Evolutionary conservation across 345 rosid species (phyloP).

Genomic region (Lenwebbia sp.): DNA sequence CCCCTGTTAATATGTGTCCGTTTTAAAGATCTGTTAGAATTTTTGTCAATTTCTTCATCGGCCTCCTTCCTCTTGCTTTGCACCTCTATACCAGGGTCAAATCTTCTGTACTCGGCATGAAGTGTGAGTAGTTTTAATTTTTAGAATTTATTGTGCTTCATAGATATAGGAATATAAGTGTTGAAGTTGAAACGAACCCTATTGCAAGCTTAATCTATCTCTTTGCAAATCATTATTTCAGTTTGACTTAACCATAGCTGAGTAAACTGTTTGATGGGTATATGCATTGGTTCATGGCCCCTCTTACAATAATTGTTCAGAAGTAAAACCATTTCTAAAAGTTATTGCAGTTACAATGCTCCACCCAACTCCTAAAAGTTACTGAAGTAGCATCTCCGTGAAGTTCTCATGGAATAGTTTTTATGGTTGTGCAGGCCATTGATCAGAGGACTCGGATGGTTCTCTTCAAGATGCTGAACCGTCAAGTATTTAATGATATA

Average conservation of each 20-base stretch:
- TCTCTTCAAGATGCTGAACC: slow-evolving; percentile 85
- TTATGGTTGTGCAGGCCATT: slow-evolving; percentile 50
- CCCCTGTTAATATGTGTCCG: not conserved
- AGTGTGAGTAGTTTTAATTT: not conserved
- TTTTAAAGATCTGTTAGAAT: not conserved
- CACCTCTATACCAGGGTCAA: not conserved
- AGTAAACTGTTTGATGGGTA: not conserved
- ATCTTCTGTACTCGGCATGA: not conserved
- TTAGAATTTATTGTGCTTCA: not conserved
- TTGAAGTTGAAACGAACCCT: not conserved
- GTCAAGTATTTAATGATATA: slow-evolving; percentile 68
- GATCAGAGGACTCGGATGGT: slow-evolving; percentile 94
- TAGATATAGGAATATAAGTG: not conserved
- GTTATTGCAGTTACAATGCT: not conserved
- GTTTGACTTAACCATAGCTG: not conserved
- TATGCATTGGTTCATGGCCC: not conserved
- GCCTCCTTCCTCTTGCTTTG: not conserved
- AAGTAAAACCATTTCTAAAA: not conserved
- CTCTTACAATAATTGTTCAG: not conserved
- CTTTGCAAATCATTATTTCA: not conserved
- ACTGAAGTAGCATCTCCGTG: not conserved
- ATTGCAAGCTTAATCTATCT: not conserved
- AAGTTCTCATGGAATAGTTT: not conserved
- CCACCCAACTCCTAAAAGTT: not conserved
- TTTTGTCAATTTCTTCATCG: not conserved